These are phyloP conservation scores for Mortierella sp. DNA, from an alignment of 371 early-diverging fungal species.

Conservation along the genomic window DNA sequence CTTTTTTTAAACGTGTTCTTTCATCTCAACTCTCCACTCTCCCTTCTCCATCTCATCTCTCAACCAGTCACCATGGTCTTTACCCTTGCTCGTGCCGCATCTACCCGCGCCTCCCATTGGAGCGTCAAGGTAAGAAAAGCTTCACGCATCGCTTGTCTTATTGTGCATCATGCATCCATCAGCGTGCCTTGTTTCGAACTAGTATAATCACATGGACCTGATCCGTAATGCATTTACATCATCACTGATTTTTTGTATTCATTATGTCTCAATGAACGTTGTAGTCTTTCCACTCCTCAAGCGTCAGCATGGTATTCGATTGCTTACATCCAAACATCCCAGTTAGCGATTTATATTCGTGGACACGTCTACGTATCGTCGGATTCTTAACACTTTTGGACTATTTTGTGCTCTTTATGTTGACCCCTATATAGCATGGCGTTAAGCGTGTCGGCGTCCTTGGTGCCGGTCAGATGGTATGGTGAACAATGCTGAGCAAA, in stretches of 20 bases:
- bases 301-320: constrained; percentile 46
- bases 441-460: constrained; percentile 78
- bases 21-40: constrained; percentile 1
- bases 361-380: too few species aligned
- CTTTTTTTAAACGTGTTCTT: too few species aligned
- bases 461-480: constrained; percentile 88
- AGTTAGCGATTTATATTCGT: too few species aligned
- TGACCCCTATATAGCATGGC: constrained; percentile 20
- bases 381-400: too few species aligned
- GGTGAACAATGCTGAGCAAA: background rate
- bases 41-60: constrained; percentile 4
- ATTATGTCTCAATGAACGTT: background rate
- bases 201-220: too few species aligned
- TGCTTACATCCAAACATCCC: too few species aligned
- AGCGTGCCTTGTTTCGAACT: too few species aligned
- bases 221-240: too few species aligned
- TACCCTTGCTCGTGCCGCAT: constrained; percentile 45
- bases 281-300: constrained; percentile 45
- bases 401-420: too few species aligned
- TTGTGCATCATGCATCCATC: background rate
- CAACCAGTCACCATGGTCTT: constrained; percentile 32
- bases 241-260: background rate
- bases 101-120: constrained; percentile 50
- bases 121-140: constrained; percentile 48
- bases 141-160: background rate